These are phyloP conservation scores for Talaromyces trachyspermus DNA, from an alignment of 495 filamentous ascomycete genomes.

Conservation along the genomic window DNA sequence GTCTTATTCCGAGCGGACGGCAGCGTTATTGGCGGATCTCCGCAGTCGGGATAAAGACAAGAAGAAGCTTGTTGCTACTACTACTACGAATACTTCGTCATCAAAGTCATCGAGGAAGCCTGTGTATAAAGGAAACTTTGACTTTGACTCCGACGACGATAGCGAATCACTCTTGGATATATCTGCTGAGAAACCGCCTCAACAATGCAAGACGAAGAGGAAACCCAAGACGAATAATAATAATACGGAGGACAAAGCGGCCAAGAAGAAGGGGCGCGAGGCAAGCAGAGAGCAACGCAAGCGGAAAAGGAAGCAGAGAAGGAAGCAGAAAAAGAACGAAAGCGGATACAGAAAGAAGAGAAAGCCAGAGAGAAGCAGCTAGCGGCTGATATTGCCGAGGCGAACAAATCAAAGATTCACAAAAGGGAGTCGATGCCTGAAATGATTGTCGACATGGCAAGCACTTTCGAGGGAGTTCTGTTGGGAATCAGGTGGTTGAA, in stretches of 20 bases:
- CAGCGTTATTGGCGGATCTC: slow-evolving; percentile 30
- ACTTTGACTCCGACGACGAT: slow-evolving; percentile 1
- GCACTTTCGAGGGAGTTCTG: slow-evolving; percentile 40
- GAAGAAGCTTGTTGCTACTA: background rate
- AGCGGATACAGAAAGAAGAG: slow-evolving; percentile 43
- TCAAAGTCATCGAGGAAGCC: background rate
- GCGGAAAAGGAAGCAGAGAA: no score
- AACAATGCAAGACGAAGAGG: slow-evolving; percentile 16
- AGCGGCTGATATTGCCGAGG: slow-evolving; percentile 61
- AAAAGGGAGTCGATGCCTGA: slow-evolving; percentile 70
- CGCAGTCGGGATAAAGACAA: slow-evolving; percentile 4
- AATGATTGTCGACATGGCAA: slow-evolving; percentile 77
- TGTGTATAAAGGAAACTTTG: background rate
- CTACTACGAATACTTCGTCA: background rate
- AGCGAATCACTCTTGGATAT: slow-evolving; percentile 2
- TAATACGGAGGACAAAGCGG: slow-evolving; percentile 42
- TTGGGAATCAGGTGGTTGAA: slow-evolving; percentile 43
- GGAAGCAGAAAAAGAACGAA: slow-evolving; percentile 43
- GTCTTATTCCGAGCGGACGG: slow-evolving; percentile 23
- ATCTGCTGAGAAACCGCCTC: background rate
- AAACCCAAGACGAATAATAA: slow-evolving; percentile 28
- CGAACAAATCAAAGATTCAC: slow-evolving; percentile 68
- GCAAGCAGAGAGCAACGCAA: slow-evolving; percentile 40
- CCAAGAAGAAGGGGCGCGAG: slow-evolving; percentile 45
- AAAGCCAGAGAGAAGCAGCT: slow-evolving; percentile 57